Base-by-base conservation (phyloP, 257 asterid genomes). In the Craterostigma plantagineum region DNA sequence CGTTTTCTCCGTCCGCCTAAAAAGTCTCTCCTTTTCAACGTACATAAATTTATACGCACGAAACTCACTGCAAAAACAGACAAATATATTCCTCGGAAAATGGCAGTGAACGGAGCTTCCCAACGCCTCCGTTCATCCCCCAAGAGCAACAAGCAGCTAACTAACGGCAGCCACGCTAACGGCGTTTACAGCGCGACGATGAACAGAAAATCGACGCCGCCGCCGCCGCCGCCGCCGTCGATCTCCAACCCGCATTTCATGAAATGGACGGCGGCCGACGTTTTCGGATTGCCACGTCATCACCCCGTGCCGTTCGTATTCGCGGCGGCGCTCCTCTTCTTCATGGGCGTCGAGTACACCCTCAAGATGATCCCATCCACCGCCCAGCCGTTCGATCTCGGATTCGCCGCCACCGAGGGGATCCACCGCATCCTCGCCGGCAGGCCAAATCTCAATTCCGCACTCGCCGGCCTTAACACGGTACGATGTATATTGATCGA, bases 391-490 rank as follows among this genome's bases (percentile, higher is more conserved):
- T 76, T 65, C 42, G 93, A 79, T 70, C 67, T 79, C 17, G 93
- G 93, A 0, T 79, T 79, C 61, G 55, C 49, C 38, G 77, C 64
- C 58, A 79, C 93, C 38, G 42, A 35, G 18, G 3, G 51, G 7
- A 66, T 79, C 44, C 72, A 79, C 61, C 75, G 64, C n/a, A 9
- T 61, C 44, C 77, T 76, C 43, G 62, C 73, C 56, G 65, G 63
- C 9, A 49, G 66, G 9, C 93, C 93, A 10, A 56, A 56, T 5
- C 72, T 76, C 2, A 79, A 79, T 34, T 65, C 79, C 33, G 34
- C 67, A 16, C 70, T 79, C 1, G 93, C 93, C 14, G 90, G 59
- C 44, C 76, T 79, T 13, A 79, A 79, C 55, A 79, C 93, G 76
- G 93, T 76, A 63, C 0, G 38, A 23, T 39, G 7, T 46, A 2